A percentile compares a stretch with the other conserved stretches of the same genome.
Evolutionary conservation across 371 early-diverging fungal genomes (phyloP).

Genomic region (Rhizopus arrhizus): DNA sequence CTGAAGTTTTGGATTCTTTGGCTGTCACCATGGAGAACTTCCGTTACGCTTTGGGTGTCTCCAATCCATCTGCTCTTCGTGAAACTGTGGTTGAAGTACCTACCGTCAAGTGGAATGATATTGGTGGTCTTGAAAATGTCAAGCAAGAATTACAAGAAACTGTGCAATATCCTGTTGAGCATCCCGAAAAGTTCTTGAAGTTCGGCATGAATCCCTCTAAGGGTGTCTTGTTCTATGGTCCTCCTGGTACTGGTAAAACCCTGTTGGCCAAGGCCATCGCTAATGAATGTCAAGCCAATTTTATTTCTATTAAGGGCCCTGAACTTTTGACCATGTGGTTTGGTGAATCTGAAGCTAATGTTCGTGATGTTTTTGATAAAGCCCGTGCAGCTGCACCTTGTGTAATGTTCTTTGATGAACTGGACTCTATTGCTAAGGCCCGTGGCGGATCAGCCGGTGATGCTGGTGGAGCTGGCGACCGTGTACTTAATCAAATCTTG

Average conservation of each 20-base stretch:
- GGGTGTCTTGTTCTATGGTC: slow-evolving; percentile 99
- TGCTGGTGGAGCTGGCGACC: slow-evolving; percentile 97
- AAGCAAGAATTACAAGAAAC: slow-evolving; percentile 99
- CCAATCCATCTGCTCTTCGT: slow-evolving; percentile 99
- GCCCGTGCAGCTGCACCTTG: slow-evolving; percentile 99
- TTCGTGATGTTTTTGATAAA: slow-evolving; percentile 99
- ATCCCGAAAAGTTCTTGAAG: slow-evolving; percentile 99
- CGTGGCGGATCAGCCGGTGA: slow-evolving; percentile 89
- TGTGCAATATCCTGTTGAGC: slow-evolving; percentile 99
- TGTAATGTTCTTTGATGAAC: slow-evolving; percentile 99
- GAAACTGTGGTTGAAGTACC: slow-evolving; percentile 99
- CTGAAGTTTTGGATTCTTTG: slow-evolving; percentile 94
- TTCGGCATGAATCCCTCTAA: slow-evolving; percentile 99
- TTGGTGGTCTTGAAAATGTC: slow-evolving; percentile 99
- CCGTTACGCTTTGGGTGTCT: slow-evolving; percentile 93
- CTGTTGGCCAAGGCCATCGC: slow-evolving; percentile 99
- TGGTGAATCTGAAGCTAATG: slow-evolving; percentile 99
- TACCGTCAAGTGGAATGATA: slow-evolving; percentile 97
- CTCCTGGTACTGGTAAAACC: slow-evolving; percentile 99
- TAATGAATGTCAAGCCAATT: slow-evolving; percentile 99
- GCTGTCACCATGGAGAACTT: slow-evolving; percentile 99
- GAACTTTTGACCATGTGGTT: slow-evolving; percentile 99
- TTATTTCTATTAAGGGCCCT: slow-evolving; percentile 99
- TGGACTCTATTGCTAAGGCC: slow-evolving; percentile 99
- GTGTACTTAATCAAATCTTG: slow-evolving; percentile 99